Evolutionary conservation across 176 grass and related monocot species (phyloP), one percentile per base, ranked within the genome.

Genomic region (Pharus latifolius): DNA sequence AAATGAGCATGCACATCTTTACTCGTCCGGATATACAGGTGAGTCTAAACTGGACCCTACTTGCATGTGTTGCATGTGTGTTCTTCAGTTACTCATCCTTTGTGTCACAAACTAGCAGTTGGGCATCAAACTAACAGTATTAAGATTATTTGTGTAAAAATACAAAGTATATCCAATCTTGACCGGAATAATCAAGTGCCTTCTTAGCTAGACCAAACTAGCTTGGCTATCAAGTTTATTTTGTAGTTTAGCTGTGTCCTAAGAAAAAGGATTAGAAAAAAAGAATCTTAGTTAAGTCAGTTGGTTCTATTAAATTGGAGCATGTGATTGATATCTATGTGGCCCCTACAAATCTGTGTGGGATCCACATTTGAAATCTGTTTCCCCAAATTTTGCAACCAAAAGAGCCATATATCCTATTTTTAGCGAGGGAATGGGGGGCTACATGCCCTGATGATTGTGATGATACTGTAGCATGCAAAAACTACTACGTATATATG

Each of bases 271-370:
- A 7, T 28, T 33, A 32, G 60, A 45, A 44, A 76, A 76, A 49
- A 45, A 44, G 65, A 76, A 49, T 44, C 24, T 53, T 15, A 47
- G 11, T 54, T 41, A 46, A 63, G n/a, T 25, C 11, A 43, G 60
- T 76, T 42, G 24, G 61, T 13, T 74, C 5, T 7, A 67, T 20
- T 47, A 74, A 67, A 68, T 52, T 33, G 30, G 2, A 68, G 71
- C 79, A 75, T 62, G 80, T 55, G 80, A 70, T 43, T 15, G 59
- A 28, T 23, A 69, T 82, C 43, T 31, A 14, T 25, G 70, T 59
- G 70, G 79, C 15, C 53, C 62, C 61, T 51, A 10, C 14, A 30
- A 14, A 82, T 74, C 67, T 45, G 34, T 80, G 57, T 27, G 47
- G 67, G 47, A 2, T 13, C 67, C 60, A 73, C 20, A 23, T 33